Base-by-base conservation (phyloP, 2,329 filamentous ascomycete species). In the Arthroderma sp. region DNA sequence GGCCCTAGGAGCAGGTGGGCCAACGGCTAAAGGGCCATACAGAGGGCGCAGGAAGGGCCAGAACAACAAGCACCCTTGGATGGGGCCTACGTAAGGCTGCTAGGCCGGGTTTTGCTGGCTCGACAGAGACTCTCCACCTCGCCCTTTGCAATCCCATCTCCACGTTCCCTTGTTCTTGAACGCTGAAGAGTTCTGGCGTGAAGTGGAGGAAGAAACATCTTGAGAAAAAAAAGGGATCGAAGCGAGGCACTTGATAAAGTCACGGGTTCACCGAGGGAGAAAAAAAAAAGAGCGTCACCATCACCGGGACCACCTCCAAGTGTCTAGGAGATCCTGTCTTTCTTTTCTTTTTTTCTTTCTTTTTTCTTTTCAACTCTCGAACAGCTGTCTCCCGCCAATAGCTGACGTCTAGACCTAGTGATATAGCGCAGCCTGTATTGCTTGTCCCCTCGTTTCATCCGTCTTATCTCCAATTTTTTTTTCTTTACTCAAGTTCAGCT, bases 391-490 rank as follows among this genome's bases (percentile, higher is more conserved):
- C 41, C 21, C 41, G 19, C 41, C 41, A 47, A 44, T 44, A 23
- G 41, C 41, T 44, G 44, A 23, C 44, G 47, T 33, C 47, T 51
- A 31, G 47, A 11, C 28, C 47, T 33, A 13, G 15, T 17, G 11
- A 15, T 49, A 49, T 25, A 31, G n/a, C 47, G 17, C n/a, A 9
- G 23, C 47, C 25, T 31, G 25, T 31, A 33, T 33, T 51, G 25
- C 25, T 33, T 17, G 25, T 51, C 47, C 47, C 47, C 47, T 51
- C 47, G 47, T 51, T 51, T 51, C 47, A 33, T 51, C 47, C 7
- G 8, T 33, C 25, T 51, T 51, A 31, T 33, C 28, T 51, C 7
- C 5, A 33, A 1, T 19, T 51, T 17, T 33, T 49, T n/a, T n/a
- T n/a, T n/a, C n/a, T n/a, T n/a, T n/a, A n/a, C n/a, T n/a, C n/a